Percentiles rank a stretch among this genome's conserved stretches.
Conservation (phyloP, 495 filamentous ascomycete genomes). For the Hamigera avellanea region DNA sequence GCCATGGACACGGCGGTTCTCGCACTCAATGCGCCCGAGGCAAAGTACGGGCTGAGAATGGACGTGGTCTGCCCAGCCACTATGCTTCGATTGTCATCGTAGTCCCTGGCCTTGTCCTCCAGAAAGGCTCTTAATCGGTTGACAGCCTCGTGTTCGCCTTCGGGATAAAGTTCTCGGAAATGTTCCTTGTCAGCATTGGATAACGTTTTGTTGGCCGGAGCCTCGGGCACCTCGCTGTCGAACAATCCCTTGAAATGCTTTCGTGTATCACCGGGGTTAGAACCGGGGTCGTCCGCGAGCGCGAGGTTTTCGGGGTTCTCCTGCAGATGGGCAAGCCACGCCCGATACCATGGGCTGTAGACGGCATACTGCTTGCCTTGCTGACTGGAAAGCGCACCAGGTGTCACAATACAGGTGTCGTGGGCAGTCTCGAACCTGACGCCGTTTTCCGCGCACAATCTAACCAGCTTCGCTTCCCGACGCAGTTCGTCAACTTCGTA, state of each 20-base stretch:
- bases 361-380: slow-evolving; percentile 72
- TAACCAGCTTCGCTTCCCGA: slow-evolving; percentile 57
- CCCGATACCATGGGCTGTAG: slow-evolving; percentile 69
- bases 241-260: slow-evolving; percentile 49
- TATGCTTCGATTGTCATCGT: slow-evolving; percentile 50
- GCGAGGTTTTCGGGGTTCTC: slow-evolving; percentile 53
- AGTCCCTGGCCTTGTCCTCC: slow-evolving; percentile 47
- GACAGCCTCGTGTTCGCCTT: slow-evolving; percentile 67
- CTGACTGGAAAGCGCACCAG: slow-evolving; percentile 51
- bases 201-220: slow-evolving; percentile 54
- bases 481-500: slow-evolving; percentile 52
- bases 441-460: slow-evolving; percentile 43
- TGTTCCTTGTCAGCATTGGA: slow-evolving; percentile 44
- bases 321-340: slow-evolving; percentile 65
- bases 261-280: slow-evolving; percentile 47
- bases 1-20: slow-evolving; percentile 62
- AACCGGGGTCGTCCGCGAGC: slow-evolving; percentile 42
- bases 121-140: slow-evolving; percentile 60
- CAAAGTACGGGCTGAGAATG: slow-evolving; percentile 67
- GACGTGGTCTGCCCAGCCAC: slow-evolving; percentile 53
- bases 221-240: slow-evolving; percentile 45
- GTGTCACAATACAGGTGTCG: slow-evolving; percentile 74
- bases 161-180: slow-evolving; percentile 55
- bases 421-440: slow-evolving; percentile 55
- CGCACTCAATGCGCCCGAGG: slow-evolving; percentile 64